Evolutionary conservation across 805 yeast genomes (phyloP).

Genomic region (Wickerhamiella spandovensis): DNA sequence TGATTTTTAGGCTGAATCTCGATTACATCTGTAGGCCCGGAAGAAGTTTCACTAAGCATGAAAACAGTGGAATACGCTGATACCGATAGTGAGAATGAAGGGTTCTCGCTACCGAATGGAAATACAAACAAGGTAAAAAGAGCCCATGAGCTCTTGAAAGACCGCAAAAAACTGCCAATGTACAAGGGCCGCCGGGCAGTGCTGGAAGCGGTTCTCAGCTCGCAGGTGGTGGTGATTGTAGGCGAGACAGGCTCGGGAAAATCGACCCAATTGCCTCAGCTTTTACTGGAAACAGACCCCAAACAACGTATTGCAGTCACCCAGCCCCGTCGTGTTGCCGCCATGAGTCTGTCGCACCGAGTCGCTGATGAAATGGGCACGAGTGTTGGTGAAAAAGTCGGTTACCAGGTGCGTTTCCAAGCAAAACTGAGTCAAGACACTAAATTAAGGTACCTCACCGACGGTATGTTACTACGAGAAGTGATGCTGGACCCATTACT

Average conservation of each 20-base stretch:
- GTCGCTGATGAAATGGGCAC: conserved; percentile 83
- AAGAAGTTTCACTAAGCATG: neutral
- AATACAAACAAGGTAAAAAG: neutral
- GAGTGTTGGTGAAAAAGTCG: conserved; percentile 65
- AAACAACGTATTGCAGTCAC: conserved; percentile 69
- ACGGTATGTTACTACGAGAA: conserved; percentile 94
- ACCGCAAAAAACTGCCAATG: conserved; percentile 58
- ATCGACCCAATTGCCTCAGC: conserved; percentile 93
- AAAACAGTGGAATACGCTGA: conserved; percentile 12
- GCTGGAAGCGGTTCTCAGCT: conserved; percentile 36
- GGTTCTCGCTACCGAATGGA: neutral
- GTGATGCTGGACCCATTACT: conserved; percentile 61
- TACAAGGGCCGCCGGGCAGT: conserved; percentile 56
- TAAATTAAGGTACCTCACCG: conserved; percentile 73
- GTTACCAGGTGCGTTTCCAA: conserved; percentile 87
- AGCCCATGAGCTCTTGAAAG: conserved; percentile 29
- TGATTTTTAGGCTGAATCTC: too few relatives aligned
- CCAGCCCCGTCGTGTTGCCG: conserved; percentile 96
- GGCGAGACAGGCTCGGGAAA: conserved; percentile 99
- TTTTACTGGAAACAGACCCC: conserved; percentile 37
- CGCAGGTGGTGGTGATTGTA: conserved; percentile 66
- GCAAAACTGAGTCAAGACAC: conserved; percentile 50
- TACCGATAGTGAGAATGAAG: conserved; percentile 7
- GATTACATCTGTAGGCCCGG: too few relatives aligned
- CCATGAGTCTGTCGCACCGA: conserved; percentile 82